These are phyloP conservation scores for Septoria linicola DNA, from an alignment of 2,329 filamentous ascomycete genomes.

Conservation along the genomic window DNA sequence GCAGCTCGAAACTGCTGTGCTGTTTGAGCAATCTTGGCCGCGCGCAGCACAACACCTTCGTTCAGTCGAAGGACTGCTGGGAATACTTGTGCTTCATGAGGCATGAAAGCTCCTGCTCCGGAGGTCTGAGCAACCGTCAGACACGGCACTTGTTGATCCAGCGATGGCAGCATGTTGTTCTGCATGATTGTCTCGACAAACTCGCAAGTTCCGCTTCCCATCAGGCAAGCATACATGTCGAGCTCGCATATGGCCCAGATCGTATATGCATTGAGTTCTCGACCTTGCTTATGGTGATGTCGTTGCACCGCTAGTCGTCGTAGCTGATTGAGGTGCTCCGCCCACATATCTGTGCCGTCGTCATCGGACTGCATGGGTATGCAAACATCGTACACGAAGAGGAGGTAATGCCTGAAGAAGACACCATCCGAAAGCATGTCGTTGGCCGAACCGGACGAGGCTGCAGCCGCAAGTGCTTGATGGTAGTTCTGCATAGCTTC, in stretches of 20 bases:
- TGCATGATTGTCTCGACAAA: constrained; percentile 51
- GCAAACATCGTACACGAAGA: constrained; percentile 57
- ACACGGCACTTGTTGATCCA: constrained; percentile 31
- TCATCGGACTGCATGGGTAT: constrained; percentile 29
- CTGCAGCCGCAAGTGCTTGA: constrained; percentile 45
- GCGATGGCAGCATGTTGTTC: constrained; percentile 49
- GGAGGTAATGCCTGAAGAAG: constrained; percentile 57
- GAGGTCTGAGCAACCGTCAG: constrained; percentile 1
- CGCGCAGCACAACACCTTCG: constrained; percentile 47
- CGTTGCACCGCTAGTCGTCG: constrained; percentile 52
- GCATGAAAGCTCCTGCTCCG: constrained; percentile 25
- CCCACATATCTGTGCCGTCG: constrained; percentile 51
- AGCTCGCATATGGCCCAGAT: constrained; percentile 56
- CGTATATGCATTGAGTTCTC: constrained; percentile 48
- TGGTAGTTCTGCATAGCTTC: constrained; percentile 57
- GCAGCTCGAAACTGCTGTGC: constrained; percentile 44
- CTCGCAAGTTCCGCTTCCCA: constrained; percentile 52
- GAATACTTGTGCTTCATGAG: constrained; percentile 28
- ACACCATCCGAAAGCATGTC: constrained; percentile 58
- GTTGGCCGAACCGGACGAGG: constrained; percentile 49
- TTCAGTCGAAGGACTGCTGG: constrained; percentile 47
- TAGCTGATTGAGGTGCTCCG: constrained; percentile 54
- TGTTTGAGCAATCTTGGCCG: constrained; percentile 47
- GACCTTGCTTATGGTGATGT: constrained; percentile 42
- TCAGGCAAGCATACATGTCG: constrained; percentile 56